These are phyloP conservation scores for Isatis tinctoria DNA, from an alignment of 345 rosid species.

Conservation along the genomic window DNA sequence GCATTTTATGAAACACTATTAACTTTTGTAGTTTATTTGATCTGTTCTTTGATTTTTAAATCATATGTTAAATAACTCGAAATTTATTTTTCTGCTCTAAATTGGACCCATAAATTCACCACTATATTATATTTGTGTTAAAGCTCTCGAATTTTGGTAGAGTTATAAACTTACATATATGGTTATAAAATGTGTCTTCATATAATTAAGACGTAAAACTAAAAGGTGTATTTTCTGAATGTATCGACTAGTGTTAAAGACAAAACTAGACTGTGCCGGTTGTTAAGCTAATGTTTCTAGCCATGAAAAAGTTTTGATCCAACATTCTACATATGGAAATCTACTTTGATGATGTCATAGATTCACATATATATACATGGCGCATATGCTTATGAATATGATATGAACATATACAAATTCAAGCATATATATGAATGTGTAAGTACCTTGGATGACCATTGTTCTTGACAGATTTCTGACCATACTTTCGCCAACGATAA, in stretches of 20 bases:
- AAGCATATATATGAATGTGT: neutral
- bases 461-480: slow-evolving; percentile 43
- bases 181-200: neutral
- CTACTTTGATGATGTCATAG: neutral
- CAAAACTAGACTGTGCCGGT: neutral
- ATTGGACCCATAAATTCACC: too few species aligned
- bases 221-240: too few species aligned
- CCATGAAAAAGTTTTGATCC: neutral
- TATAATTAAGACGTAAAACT: neutral
- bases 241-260: neutral
- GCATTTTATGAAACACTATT: neutral
- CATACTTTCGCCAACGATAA: slow-evolving; percentile 49
- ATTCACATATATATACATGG: neutral
- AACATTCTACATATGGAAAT: neutral
- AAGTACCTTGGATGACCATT: slow-evolving; percentile 40
- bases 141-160: too few species aligned
- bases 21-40: neutral
- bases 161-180: neutral
- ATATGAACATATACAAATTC: neutral
- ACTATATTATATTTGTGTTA: too few species aligned
- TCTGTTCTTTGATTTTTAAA: neutral
- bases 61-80: neutral
- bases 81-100: too few species aligned
- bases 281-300: slow-evolving; percentile 17
- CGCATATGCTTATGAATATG: neutral